Evolutionary conservation across 208 protist genomes (phyloP), one percentile per base, ranked within the genome.

Genomic region (Borovskyia barvae): DNA sequence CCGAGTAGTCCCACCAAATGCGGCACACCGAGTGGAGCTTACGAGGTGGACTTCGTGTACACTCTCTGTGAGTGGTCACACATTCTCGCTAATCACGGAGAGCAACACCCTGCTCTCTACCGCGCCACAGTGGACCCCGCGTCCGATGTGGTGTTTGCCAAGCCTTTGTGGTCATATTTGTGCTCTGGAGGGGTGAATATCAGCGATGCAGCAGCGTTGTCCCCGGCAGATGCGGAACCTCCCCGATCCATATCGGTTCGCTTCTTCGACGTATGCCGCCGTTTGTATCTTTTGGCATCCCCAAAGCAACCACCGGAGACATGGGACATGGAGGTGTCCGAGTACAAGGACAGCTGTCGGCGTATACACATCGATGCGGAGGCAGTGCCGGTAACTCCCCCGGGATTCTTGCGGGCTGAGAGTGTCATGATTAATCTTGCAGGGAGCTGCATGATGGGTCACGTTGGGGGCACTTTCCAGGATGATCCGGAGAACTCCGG

Each of bases 301-400:
- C 84, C 80, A 14, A 75, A 71, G 30, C 80, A 85, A 49, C 50
- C 67, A 8, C 47, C 72, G 39, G 67, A 87, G 15, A 46, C 46
- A n/a, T 85, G 77, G 80, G 80, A 80, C 39, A 59, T 75, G 45
- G 84, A 87, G 48, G 72, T 91, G 46, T 74, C 75, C 32, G 80
- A 85, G 62, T 87, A 72, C 76, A 91, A 81, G 72, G 80, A 79
- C 46, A 85, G 80, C 56, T 91, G 84, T 55, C 84, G 80, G 32
- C 77, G 80, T 46, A 55, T 81, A 19, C 71, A 77, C 63, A 40
- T 90, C 36, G 47, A 66, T 12, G 63, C 37, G 7, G 46, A 49
- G n/a, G 19, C 37, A 47, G 61, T 73, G 46, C 58, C 55, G 17
- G 60, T 54, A 19, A 55, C 59, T 35, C 72, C 75, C 28, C 63